Evolutionary conservation across 768 basidiomycete genomes (phyloP), one percentile per base, ranked within the genome.

Genomic region (Macrolepiota fuliginosa): DNA sequence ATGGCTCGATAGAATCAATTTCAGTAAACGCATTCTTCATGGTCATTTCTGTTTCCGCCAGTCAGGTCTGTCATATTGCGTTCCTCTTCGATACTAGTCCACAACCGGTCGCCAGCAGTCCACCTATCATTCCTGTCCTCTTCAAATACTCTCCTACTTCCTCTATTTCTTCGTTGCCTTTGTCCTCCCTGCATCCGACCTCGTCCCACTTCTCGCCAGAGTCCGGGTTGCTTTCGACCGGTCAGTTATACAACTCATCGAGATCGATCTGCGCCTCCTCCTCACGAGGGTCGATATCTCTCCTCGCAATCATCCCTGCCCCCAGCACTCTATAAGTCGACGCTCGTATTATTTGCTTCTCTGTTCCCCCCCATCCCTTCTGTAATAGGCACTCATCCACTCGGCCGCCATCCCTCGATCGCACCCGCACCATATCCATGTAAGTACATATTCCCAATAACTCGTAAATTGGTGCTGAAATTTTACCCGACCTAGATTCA

Each of bases 221-320:
- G 47, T 19, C 35, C 25, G 57, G 57, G 36, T 36, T 49, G 22
- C 45, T 19, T 35, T 58, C 56, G 12, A 49, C n/a, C 56, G 46
- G 55, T 35, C 55, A 46, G 39, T 36, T 45, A 36, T 54, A 32
- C 29, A 54, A n/a, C 7, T 13, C 58, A 60, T 61, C 59, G 42
- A 61, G 59, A 61, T 61, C 59, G 52, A 61, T 54, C 57, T 15
- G 25, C 57, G 36, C 57, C 49, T 39, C 58, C 32, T 57, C 56
- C 29, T 35, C 27, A 7, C n/a, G n/a, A 24, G 25, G n/a, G 7
- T n/a, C 42, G n/a, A 42, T 22, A n/a, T 25, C 40, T 13, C 11
- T 54, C 19, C 17, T 56, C 5, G 5, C 37, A 19, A 7, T 42
- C 13, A 40, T 40, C 39, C 39, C 7, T 19, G 32, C 17, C 17